phyloP scores from a whole-genome alignment of 345 rosid species.

The Lumnitzera racemosa region DNA sequence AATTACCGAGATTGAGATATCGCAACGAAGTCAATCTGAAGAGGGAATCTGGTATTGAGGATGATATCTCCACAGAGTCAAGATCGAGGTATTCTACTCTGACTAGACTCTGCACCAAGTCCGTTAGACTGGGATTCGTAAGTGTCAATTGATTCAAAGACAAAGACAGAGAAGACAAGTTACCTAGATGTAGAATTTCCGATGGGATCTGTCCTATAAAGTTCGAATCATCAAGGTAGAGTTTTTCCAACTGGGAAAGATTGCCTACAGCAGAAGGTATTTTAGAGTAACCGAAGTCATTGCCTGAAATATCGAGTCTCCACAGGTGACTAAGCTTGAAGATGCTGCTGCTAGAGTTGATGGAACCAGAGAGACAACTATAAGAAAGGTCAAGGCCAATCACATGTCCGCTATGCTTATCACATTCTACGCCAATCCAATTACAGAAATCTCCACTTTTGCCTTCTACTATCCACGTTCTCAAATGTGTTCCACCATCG shows the following conservation, averaged over 20 bases:
- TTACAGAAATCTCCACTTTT: constrained; percentile 14
- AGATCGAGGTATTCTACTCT: background rate
- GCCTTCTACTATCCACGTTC: background rate
- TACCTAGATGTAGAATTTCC: constrained; percentile 3
- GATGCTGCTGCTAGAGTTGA: constrained; percentile 15
- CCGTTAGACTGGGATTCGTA: background rate
- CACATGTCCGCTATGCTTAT: constrained; percentile 5
- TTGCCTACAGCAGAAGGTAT: constrained; percentile 9
- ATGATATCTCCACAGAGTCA: background rate
- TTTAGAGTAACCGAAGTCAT: constrained; percentile 7
- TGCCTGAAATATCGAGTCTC: constrained; percentile 12
- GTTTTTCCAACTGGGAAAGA: constrained; percentile 4
- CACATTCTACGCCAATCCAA: constrained; percentile 17
- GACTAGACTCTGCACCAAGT: constrained; percentile 1
- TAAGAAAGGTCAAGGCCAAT: constrained; percentile 11
- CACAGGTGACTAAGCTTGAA: constrained; percentile 13
- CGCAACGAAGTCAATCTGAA: background rate
- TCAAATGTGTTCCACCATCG: background rate
- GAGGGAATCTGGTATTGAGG: background rate
- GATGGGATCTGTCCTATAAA: constrained; percentile 9
- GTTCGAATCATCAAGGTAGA: constrained; percentile 7
- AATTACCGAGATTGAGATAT: background rate
- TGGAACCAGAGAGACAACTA: constrained; percentile 11
- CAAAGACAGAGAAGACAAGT: constrained; percentile 1
- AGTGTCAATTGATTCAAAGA: constrained; percentile 3